Conservation (phyloP, 169 alveolate species). For the Amoebophrya sp. region DNA sequence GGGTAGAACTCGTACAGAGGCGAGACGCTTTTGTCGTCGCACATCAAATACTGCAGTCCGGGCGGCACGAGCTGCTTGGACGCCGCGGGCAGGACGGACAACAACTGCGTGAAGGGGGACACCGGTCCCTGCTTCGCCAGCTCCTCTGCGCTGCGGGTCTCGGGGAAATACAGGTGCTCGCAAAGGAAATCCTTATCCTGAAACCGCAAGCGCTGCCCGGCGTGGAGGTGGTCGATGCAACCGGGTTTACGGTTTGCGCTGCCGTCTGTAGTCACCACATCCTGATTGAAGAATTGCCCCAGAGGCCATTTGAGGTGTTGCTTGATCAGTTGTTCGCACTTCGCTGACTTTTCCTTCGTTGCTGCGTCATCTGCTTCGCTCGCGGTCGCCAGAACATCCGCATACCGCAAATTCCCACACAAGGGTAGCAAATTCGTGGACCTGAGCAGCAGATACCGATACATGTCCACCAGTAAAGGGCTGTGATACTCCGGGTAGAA, state of each 20-base stretch:
- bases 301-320: no score
- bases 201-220: no score
- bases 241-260: no score
- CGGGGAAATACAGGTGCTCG: neutral
- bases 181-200: neutral
- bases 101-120: neutral
- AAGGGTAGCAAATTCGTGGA: neutral
- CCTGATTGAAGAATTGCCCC: no score
- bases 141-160: neutral
- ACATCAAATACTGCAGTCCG: neutral
- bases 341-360: neutral
- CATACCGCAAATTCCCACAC: neutral
- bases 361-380: neutral
- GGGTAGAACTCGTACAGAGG: conserved; percentile 35
- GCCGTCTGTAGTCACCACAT: no score
- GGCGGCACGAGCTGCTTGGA: neutral
- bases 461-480: neutral
- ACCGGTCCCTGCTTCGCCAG: neutral
- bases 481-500: neutral
- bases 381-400: neutral
- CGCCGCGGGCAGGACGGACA: neutral
- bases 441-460: neutral
- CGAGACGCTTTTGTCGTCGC: neutral
- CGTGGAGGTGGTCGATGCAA: neutral
- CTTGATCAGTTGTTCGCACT: no score